Conservation (phyloP, 2,329 filamentous ascomycete species). For the Colletotrichum liaoningense region DNA sequence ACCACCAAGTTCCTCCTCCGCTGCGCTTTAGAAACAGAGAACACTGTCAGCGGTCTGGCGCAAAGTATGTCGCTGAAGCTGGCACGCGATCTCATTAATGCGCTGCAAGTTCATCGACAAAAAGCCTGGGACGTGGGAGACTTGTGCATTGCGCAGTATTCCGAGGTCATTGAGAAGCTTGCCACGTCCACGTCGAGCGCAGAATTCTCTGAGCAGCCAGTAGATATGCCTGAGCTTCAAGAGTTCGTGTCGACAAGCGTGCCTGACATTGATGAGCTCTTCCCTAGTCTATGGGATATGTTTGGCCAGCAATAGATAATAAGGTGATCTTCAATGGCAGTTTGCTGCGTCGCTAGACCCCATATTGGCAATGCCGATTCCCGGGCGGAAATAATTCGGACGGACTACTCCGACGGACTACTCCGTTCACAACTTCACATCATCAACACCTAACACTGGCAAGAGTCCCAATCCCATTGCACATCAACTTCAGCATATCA, state of each 20-base stretch:
- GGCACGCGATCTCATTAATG: constrained; percentile 53
- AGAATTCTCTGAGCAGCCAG: constrained; percentile 12
- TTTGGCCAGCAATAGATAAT: neutral
- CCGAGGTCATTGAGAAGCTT: constrained; percentile 59
- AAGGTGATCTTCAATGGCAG: neutral
- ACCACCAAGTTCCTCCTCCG: constrained; percentile 63
- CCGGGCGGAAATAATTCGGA: neutral
- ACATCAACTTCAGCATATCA: neutral
- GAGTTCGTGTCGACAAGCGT: constrained; percentile 30
- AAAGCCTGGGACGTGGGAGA: constrained; percentile 62
- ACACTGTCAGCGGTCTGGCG: constrained; percentile 46
- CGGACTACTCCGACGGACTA: constrained; percentile 5
- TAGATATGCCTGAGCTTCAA: constrained; percentile 30
- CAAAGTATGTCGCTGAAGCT: constrained; percentile 54
- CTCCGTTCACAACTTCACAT: neutral
- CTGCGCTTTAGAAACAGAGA: constrained; percentile 57
- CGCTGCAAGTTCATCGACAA: constrained; percentile 51
- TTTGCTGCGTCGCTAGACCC: too few species aligned
- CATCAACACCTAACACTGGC: neutral
- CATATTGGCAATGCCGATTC: neutral
- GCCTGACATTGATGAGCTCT: constrained; percentile 31
- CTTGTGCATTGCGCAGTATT: constrained; percentile 59
- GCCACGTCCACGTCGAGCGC: constrained; percentile 40
- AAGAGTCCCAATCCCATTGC: neutral
- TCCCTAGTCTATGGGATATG: constrained; percentile 34